These are phyloP conservation scores for Wickerhamomyces sydowiorum DNA, from an alignment of 805 yeast species.

Conservation along the genomic window DNA sequence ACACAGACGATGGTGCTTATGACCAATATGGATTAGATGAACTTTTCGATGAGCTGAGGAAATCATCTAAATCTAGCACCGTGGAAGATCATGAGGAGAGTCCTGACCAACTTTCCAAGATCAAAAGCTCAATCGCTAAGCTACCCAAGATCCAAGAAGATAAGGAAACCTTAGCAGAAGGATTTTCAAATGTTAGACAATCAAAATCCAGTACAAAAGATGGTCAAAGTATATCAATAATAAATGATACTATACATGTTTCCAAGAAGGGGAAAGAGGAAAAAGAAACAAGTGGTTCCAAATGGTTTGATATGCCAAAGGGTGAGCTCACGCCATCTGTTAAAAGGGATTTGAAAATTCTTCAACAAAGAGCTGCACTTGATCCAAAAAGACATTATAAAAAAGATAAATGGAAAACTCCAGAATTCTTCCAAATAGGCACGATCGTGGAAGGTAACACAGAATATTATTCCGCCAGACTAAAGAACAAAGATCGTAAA, in stretches of 20 bases:
- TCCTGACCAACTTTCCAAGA: constrained; percentile 26
- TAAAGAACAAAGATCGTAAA: constrained; percentile 69
- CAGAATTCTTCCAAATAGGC: constrained; percentile 83
- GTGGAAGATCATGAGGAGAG: constrained; percentile 1
- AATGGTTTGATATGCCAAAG: constrained; percentile 81
- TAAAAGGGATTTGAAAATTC: constrained; percentile 70
- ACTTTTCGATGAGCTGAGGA: constrained; percentile 26
- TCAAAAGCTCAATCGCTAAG: constrained; percentile 29
- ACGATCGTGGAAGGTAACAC: constrained; percentile 78
- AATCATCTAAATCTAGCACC: constrained; percentile 3
- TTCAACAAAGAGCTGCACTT: constrained; percentile 83
- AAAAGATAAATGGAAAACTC: constrained; percentile 72
- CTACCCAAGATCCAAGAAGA: constrained; percentile 33
- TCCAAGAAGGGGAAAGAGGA: constrained; percentile 13
- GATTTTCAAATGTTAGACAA: constrained; percentile 16
- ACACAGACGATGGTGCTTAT: constrained; percentile 6
- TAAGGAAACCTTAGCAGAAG: constrained; percentile 6
- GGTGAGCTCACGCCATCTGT: constrained; percentile 66
- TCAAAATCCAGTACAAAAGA: constrained; percentile 8
- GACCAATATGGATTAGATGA: constrained; percentile 25
- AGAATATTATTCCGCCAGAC: constrained; percentile 65
- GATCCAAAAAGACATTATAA: constrained; percentile 96
- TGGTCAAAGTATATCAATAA: constrained; percentile 21
- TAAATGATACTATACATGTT: constrained; percentile 42
- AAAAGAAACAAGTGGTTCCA: constrained; percentile 37